Percentiles rank a stretch among this genome's conserved stretches.
These are phyloP conservation scores for Spinellus fusiger DNA, from an alignment of 192 early-diverging fungal genomes.

Conservation along the genomic window DNA sequence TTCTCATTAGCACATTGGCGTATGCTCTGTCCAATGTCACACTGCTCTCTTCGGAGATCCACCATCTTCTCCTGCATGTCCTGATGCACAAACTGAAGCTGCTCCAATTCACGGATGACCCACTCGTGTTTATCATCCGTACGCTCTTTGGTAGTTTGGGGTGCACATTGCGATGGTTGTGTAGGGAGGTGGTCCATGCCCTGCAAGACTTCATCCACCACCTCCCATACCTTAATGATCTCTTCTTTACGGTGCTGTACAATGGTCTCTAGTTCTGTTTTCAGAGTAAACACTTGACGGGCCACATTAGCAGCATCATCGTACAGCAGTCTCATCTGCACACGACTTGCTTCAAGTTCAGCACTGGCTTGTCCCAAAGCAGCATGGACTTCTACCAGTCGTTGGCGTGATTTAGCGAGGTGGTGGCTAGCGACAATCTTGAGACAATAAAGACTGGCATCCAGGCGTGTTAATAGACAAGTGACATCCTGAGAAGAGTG, in stretches of 20 bases:
- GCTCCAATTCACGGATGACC: constrained; percentile 45
- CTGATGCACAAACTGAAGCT: constrained; percentile 34
- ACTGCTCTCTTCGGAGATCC: constrained; percentile 42
- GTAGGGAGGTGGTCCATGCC: constrained; percentile 16
- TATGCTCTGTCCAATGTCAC: constrained; percentile 33
- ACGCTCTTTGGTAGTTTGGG: constrained; percentile 4
- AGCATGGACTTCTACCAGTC: constrained; percentile 32
- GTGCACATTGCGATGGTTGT: constrained; percentile 11
- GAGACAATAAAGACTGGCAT: constrained; percentile 24
- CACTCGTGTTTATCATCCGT: constrained; percentile 34
- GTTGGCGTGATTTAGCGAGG: constrained; percentile 9
- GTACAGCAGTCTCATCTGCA: constrained; percentile 34
- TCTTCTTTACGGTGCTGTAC: constrained; percentile 44
- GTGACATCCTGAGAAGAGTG: not conserved
- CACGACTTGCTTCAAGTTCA: constrained; percentile 35
- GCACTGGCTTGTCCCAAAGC: constrained; percentile 32
- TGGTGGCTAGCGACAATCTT: constrained; percentile 14
- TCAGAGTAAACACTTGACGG: constrained; percentile 34
- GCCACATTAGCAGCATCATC: constrained; percentile 43
- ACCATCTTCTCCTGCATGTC: constrained; percentile 36
- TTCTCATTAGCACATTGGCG: constrained; percentile 27
- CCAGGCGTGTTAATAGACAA: constrained; percentile 10
- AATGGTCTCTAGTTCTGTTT: constrained; percentile 40
- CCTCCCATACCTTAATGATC: constrained; percentile 47
- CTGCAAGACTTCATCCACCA: constrained; percentile 42